Conservation (phyloP, 139 green algal species). For the Pycnococcus provasolii region DNA sequence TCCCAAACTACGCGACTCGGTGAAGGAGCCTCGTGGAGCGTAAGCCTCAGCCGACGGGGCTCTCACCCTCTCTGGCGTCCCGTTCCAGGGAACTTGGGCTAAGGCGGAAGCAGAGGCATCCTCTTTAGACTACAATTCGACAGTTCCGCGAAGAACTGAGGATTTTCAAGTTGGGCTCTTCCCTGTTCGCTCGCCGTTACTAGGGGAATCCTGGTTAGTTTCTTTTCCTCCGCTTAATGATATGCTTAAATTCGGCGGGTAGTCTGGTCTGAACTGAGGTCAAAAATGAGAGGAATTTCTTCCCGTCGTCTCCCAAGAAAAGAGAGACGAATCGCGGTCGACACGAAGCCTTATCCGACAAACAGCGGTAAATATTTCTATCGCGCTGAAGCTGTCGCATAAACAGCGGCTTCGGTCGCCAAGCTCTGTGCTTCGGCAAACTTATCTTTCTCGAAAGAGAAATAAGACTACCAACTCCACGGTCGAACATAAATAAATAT, state of each 20-base stretch:
- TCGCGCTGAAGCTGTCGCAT: no score
- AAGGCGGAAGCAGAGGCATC: constrained; percentile 45
- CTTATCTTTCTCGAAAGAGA: no score
- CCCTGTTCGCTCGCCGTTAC: constrained; percentile 80
- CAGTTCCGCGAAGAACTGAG: constrained; percentile 36
- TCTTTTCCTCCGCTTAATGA: constrained; percentile 92
- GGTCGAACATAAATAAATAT: background rate
- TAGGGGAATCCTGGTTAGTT: constrained; percentile 87
- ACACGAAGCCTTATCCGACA: no score
- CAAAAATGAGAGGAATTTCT: constrained; percentile 35
- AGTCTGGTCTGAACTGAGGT: constrained; percentile 78
- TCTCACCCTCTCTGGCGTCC: constrained; percentile 73
- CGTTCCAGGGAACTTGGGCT: constrained; percentile 65
- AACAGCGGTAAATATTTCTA: no score
- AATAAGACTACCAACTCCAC: no score
- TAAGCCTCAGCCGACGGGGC: constrained; percentile 54
- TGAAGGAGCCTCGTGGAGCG: constrained; percentile 59
- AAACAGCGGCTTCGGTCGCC: no score
- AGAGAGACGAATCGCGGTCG: no score
- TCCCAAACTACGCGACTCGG: constrained; percentile 83
- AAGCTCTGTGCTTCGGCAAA: no score
- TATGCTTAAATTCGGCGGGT: constrained; percentile 91
- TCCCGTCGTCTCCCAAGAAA: background rate
- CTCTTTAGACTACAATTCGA: constrained; percentile 84
- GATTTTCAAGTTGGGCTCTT: constrained; percentile 79